Evolutionary conservation across 2,329 filamentous ascomycete genomes (phyloP).

Genomic region (Fusarium nelsonii): DNA sequence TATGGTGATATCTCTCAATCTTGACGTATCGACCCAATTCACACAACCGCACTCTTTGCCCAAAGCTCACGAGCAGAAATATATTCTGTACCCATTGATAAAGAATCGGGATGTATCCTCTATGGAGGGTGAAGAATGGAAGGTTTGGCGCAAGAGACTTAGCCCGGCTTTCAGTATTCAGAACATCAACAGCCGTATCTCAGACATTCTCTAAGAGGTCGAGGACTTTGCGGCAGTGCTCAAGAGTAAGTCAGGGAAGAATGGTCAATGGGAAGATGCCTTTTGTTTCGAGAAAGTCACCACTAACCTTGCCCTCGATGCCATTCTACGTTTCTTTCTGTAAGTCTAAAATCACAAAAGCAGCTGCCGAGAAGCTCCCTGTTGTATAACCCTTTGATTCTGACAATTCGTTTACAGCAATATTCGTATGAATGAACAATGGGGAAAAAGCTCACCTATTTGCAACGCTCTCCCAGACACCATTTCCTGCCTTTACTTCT

Average conservation of each 20-base stretch:
- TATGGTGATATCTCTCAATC: slow-evolving; percentile 35
- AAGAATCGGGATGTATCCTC: slow-evolving; percentile 50
- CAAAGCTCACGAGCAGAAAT: slow-evolving; percentile 49
- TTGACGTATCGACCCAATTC: slow-evolving; percentile 40
- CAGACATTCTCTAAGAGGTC: slow-evolving; percentile 55
- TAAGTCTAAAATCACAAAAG: slow-evolving; percentile 17
- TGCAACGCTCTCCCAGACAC: slow-evolving; percentile 27
- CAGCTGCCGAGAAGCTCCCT: neutral
- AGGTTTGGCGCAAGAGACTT: slow-evolving; percentile 50
- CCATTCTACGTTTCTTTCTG: slow-evolving; percentile 55
- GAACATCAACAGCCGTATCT: slow-evolving; percentile 52
- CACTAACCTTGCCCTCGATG: slow-evolving; percentile 56
- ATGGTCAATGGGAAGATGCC: slow-evolving; percentile 22
- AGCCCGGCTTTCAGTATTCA: slow-evolving; percentile 55
- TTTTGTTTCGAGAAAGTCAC: slow-evolving; percentile 53
- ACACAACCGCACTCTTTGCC: slow-evolving; percentile 37
- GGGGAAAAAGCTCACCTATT: slow-evolving; percentile 13
- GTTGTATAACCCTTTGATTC: neutral
- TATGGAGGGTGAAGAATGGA: slow-evolving; percentile 49
- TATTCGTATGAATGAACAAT: slow-evolving; percentile 31
- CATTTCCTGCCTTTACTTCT: slow-evolving; percentile 23
- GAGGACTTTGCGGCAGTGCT: slow-evolving; percentile 51
- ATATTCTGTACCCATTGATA: slow-evolving; percentile 49
- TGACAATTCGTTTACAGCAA: slow-evolving; percentile 9
- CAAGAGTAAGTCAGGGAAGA: slow-evolving; percentile 18